A percentile compares a stretch with the other conserved stretches of the same genome.
Evolutionary conservation across 2,329 filamentous ascomycete species (phyloP).

Genomic region (Trichoderma pleuroti): DNA sequence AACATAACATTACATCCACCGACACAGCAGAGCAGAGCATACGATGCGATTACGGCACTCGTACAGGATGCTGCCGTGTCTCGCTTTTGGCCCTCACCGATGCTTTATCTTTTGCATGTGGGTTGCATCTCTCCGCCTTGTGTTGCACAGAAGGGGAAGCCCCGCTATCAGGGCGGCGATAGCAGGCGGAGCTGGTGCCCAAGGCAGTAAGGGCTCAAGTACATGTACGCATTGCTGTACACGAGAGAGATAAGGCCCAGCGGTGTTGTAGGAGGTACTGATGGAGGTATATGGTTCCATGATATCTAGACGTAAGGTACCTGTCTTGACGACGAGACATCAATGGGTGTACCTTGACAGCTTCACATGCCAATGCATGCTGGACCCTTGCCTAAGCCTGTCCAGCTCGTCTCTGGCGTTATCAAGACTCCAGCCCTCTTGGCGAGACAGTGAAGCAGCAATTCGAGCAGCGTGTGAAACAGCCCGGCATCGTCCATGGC

Average conservation of each 20-base stretch:
- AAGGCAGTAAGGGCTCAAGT: neutral
- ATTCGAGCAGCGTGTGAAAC: neutral
- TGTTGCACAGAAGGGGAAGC: slow-evolving; percentile 11
- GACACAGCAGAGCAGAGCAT: neutral
- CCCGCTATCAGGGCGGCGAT: slow-evolving; percentile 13
- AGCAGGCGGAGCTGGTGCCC: neutral
- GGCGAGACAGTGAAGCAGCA: neutral
- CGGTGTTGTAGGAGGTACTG: neutral
- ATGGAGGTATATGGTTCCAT: neutral
- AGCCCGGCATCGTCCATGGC: neutral
- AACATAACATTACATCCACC: too few species aligned
- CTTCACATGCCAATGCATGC: neutral
- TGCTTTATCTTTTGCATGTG: slow-evolving; percentile 15
- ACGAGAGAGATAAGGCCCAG: neutral
- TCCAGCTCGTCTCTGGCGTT: neutral
- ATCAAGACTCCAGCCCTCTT: neutral
- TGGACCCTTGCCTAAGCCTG: neutral
- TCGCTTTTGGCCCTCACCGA: slow-evolving; percentile 9
- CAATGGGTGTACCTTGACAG: neutral
- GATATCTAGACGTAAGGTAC: neutral
- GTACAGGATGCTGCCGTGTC: neutral
- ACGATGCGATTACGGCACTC: too few species aligned
- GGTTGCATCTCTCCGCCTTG: slow-evolving; percentile 3
- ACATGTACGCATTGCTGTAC: neutral
- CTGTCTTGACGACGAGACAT: neutral